Evolutionary conservation across 169 alveolate species (phyloP).

Genomic region (Plasmodium chabaudi): DNA sequence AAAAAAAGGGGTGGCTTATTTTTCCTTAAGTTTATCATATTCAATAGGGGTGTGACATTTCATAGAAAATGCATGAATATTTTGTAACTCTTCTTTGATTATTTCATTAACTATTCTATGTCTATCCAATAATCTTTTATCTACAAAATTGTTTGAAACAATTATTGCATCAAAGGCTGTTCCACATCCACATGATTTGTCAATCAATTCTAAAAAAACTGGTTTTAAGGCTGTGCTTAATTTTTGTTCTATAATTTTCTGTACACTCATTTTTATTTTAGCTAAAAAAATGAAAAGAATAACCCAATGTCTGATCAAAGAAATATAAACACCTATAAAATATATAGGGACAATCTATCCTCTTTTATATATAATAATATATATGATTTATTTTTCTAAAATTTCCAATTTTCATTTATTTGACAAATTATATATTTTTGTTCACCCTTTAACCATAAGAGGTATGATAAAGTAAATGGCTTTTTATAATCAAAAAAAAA

Average conservation of each 20-base stretch:
- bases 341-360: too few species aligned
- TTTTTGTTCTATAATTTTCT: constrained; percentile 82
- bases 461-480: too few species aligned
- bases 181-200: constrained; percentile 90
- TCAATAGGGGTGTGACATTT: constrained; percentile 89
- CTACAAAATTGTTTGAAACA: constrained; percentile 84
- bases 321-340: too few species aligned
- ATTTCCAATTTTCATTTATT: too few species aligned
- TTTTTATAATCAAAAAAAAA: too few species aligned
- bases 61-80: constrained; percentile 89
- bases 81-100: constrained; percentile 84
- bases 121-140: constrained; percentile 85
- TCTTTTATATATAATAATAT: too few species aligned
- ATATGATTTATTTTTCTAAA: too few species aligned
- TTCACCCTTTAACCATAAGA: too few species aligned
- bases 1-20: neutral
- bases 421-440: too few species aligned
- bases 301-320: too few species aligned
- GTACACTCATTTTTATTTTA: constrained; percentile 49
- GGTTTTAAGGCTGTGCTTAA: constrained; percentile 86
- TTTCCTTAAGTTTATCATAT: constrained; percentile 79
- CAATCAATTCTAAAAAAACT: constrained; percentile 83
- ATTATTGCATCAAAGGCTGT: constrained; percentile 87
- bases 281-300: constrained; percentile 35
- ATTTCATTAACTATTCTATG: constrained; percentile 88